Evolutionary conservation across 148 eudicot genomes (phyloP).

Genomic region (Bassia scoparia): DNA sequence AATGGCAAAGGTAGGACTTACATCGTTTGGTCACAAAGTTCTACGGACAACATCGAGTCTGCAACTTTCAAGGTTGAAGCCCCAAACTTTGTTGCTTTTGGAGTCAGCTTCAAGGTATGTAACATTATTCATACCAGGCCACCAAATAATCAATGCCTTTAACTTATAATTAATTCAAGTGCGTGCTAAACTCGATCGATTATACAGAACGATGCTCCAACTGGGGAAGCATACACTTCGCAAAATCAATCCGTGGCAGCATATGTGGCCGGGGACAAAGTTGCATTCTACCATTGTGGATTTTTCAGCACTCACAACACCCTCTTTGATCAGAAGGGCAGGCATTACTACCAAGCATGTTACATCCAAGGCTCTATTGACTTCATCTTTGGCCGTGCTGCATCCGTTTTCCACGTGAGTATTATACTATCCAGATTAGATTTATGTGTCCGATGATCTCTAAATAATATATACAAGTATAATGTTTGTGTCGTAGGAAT

Average conservation of each 20-base stretch:
- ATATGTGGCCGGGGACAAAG: constrained; percentile 62
- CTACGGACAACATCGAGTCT: constrained; percentile 49
- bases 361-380: constrained; percentile 90
- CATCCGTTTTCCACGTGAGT: constrained; percentile 58
- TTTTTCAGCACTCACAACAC: constrained; percentile 80
- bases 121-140: too few species aligned
- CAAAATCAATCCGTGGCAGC: constrained; percentile 83
- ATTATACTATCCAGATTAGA: too few species aligned
- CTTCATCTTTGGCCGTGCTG: constrained; percentile 74
- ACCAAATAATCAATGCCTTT: too few species aligned
- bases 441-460: too few species aligned
- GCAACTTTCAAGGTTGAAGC: constrained; percentile 80
- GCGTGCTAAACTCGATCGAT: background rate
- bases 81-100: constrained; percentile 63
- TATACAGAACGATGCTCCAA: constrained; percentile 61
- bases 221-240: constrained; percentile 42
- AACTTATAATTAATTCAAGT: too few species aligned
- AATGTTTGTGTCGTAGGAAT: constrained; percentile 38
- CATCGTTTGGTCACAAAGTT: constrained; percentile 62
- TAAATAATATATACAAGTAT: too few species aligned
- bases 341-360: constrained; percentile 73
- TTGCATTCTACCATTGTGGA: constrained; percentile 75
- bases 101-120: constrained; percentile 73
- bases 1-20: constrained; percentile 56
- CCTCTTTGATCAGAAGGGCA: constrained; percentile 66